A percentile compares a stretch with the other conserved stretches of the same genome.
phyloP scores from a whole-genome alignment of 2,329 filamentous ascomycete genomes.

The Geosmithia morbida region DNA sequence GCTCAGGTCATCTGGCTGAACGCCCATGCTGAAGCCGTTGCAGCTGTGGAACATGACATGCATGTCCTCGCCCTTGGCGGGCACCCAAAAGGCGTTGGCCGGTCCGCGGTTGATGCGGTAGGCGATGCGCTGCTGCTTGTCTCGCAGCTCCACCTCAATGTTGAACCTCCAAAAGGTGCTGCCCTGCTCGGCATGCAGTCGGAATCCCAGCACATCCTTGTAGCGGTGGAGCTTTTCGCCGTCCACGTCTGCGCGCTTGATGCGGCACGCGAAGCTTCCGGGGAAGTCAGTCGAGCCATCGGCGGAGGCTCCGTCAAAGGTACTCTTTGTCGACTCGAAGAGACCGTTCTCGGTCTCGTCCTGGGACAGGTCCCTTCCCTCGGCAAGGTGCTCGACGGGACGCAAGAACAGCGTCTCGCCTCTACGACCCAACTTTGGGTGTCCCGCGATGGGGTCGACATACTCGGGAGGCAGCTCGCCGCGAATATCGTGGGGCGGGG shows the following conservation, averaged over 20 bases:
- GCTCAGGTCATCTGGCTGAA: constrained; percentile 66
- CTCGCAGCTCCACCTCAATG: constrained; percentile 73
- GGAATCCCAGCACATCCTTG: constrained; percentile 68
- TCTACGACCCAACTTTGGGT: constrained; percentile 71
- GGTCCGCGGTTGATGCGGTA: constrained; percentile 93
- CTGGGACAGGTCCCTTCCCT: constrained; percentile 62
- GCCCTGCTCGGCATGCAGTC: constrained; percentile 72
- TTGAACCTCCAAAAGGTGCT: constrained; percentile 97
- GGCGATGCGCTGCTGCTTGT: constrained; percentile 70
- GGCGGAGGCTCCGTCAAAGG: constrained; percentile 27
- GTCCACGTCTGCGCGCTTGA: constrained; percentile 42
- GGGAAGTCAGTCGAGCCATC: constrained; percentile 31
- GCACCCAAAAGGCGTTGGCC: constrained; percentile 87
- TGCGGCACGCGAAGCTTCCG: constrained; percentile 37
- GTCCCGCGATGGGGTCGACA: constrained; percentile 77
- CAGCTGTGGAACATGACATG: constrained; percentile 99
- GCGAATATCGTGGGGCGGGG: constrained; percentile 54
- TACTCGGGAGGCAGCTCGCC: constrained; percentile 65
- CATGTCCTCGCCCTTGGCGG: constrained; percentile 72
- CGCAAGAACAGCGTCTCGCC: constrained; percentile 81
- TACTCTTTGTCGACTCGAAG: constrained; percentile 53
- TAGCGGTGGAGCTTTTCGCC: constrained; percentile 72
- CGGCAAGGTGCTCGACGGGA: constrained; percentile 74
- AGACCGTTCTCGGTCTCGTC: constrained; percentile 71
- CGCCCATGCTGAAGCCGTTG: constrained; percentile 81